These are phyloP conservation scores for Fusarium concolor DNA, from an alignment of 2,329 filamentous ascomycete species.

Conservation along the genomic window DNA sequence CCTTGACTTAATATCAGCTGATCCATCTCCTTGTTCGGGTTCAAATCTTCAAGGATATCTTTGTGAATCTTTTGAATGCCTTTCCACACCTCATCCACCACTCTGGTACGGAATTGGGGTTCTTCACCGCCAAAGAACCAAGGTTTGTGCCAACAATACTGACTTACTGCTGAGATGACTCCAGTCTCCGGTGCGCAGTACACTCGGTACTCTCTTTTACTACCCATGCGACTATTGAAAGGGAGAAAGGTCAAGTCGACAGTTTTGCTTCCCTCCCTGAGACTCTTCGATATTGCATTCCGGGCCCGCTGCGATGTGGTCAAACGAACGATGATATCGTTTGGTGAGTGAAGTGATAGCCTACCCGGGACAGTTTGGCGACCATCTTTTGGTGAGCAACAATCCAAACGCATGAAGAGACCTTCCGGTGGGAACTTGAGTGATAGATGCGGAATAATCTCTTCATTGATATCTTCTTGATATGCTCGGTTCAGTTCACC, in stretches of 20 bases:
- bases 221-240: too few relatives aligned
- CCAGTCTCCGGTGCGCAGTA: too few relatives aligned
- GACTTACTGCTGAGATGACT: too few relatives aligned
- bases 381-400: conserved; percentile 59
- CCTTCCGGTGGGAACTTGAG: conserved; percentile 50
- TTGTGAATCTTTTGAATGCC: conserved; percentile 15
- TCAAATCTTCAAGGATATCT: conserved; percentile 10
- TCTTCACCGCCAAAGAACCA: too few relatives aligned
- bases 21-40: conserved; percentile 38
- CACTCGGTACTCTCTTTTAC: too few relatives aligned
- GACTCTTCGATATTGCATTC: too few relatives aligned
- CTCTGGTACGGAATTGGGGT: background rate
- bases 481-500: conserved; percentile 11
- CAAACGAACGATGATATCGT: conserved; percentile 49
- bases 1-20: conserved; percentile 42
- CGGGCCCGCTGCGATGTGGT: too few relatives aligned
- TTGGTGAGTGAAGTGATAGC: conserved; percentile 44
- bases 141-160: too few relatives aligned
- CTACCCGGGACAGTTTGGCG: conserved; percentile 37
- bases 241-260: too few relatives aligned
- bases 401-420: conserved; percentile 57
- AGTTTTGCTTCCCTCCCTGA: too few relatives aligned
- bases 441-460: conserved; percentile 44
- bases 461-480: conserved; percentile 35
- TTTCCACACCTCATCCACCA: conserved; percentile 30